Evolutionary conservation across 495 filamentous ascomycete species (phyloP), one percentile per base, ranked within the genome.

Genomic region (Penicillium antarcticum): DNA sequence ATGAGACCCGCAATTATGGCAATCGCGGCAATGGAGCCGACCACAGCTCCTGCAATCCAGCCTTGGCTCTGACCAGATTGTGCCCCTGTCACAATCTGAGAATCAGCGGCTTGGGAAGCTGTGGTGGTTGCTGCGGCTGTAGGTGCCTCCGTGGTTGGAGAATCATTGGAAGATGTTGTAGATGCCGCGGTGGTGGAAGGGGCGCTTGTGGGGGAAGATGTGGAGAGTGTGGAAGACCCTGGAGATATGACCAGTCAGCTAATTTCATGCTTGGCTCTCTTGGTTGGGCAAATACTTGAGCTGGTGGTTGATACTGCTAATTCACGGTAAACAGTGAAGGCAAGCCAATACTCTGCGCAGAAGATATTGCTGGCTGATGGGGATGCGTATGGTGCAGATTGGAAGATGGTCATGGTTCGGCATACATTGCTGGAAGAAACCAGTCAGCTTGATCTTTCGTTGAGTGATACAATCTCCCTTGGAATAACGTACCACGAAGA

Each of bases 341-440:
- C 53, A 11, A 13, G 23, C 53, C 53, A 56, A 23, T 16, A 5
- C 5, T 46, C 7, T 10, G 48, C 46, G 24, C 53, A 56, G 18
- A 51, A 51, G 4, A 56, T 41, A 33, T 51, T 46, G 17, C 19
- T 51, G 10, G 46, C 53, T 6, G 47, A 19, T 19, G 53, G 53
- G 2, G 21, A 29, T n/a, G 12, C 43, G 24, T 34, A 56, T 33
- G 47, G 46, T 11, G 21, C 16, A 8, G 53, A 21, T 38, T 51
- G 33, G 31, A 38, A 51, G 19, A 56, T 56, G 21, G 53, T 46
- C 47, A 56, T 56, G 12, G 53, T 56, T 4, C 36, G 42, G 21
- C 46, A 49, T 12, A 16, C 18, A 18, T 39, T 34, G 21, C 23
- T 38, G 26, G 17, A 18, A 12, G 16, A 33, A 40, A 40, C 18